Base-by-base conservation (phyloP, 352 stramenopile species). In the Pythium plurisporium region DNA sequence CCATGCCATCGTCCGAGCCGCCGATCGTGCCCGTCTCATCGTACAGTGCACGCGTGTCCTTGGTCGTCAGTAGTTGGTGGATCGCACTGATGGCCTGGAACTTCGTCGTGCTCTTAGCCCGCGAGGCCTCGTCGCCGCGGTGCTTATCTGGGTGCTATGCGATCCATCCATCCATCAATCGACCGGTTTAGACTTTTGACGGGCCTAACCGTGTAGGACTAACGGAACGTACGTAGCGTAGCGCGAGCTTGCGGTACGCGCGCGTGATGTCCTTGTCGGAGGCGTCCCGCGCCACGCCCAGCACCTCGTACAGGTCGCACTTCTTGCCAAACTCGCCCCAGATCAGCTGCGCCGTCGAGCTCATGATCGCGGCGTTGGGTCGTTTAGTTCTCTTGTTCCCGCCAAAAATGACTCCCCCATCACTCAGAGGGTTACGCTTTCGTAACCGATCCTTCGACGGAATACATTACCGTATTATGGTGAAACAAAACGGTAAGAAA, bases 91-190 rank as follows among this genome's bases (percentile, higher is more conserved):
- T 71, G 3, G 86, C 83, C 64, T 97, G 85, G 56, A 97, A 97
- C 53, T 82, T 96, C 30, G 69, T 65, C 1, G 79, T 92, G 34
- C 85, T 72, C 36, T 84, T 65, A 27, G 65, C 52, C 40, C 75
- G 69, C 20, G 79, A 63, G 15, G 53, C 52, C 27, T 73, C 73
- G 69, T 96, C 81, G 10, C 86, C 86, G 20, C 74, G 82, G 33
- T 95, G 89, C 60, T 96, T 97, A 62, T 97, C 88, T 15, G 89
- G 89, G 52, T 97, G 89, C 85, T 97, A 15, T 2, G n/a, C n/a
- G n/a, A n/a, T n/a, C n/a, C n/a, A n/a, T n/a, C n/a, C n/a, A n/a
- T n/a, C n/a, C n/a, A n/a, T n/a, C n/a, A n/a, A n/a, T n/a, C n/a
- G n/a, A n/a, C n/a, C n/a, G n/a, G n/a, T n/a, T n/a, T n/a, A n/a